A percentile compares a stretch with the other conserved stretches of the same genome.
These are phyloP conservation scores for Nakaseomyces kungkrabaensis DNA, from an alignment of 1,139 yeast genomes.

Conservation along the genomic window DNA sequence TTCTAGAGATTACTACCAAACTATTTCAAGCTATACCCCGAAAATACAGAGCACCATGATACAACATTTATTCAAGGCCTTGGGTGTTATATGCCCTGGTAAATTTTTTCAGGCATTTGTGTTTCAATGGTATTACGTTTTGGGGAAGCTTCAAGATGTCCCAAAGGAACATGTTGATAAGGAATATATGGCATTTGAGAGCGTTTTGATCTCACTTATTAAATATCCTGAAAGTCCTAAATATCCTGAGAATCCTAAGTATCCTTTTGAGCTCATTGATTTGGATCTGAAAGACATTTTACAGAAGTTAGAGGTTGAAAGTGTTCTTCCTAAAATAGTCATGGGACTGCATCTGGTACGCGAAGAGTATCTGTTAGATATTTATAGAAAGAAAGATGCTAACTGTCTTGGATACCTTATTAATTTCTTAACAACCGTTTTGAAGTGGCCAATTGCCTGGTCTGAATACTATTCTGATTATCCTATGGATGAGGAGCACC, in stretches of 20 bases:
- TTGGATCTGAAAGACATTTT: background rate
- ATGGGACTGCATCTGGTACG: conserved; percentile 63
- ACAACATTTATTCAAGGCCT: background rate
- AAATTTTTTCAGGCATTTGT: background rate
- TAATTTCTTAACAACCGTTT: conserved; percentile 53
- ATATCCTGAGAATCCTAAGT: background rate
- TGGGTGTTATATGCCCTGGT: background rate
- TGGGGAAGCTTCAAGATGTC: background rate
- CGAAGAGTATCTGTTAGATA: conserved; percentile 62
- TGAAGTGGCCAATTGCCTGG: conserved; percentile 75
- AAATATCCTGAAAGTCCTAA: background rate
- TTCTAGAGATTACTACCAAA: background rate
- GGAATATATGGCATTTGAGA: background rate
- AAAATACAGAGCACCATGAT: background rate
- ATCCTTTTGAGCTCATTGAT: background rate
- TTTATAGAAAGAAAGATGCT: conserved; percentile 34
- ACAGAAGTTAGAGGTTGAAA: background rate
- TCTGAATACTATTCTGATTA: conserved; percentile 38
- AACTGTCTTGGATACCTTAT: conserved; percentile 42
- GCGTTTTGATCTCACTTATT: background rate
- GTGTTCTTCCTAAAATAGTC: conserved; percentile 46
- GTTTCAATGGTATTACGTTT: background rate
- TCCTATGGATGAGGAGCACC: conserved; percentile 10
- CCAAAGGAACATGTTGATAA: background rate
- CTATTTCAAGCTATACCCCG: background rate